Evolutionary conservation across 352 stramenopile species (phyloP).

Genomic region (Globisporangium parvum): DNA sequence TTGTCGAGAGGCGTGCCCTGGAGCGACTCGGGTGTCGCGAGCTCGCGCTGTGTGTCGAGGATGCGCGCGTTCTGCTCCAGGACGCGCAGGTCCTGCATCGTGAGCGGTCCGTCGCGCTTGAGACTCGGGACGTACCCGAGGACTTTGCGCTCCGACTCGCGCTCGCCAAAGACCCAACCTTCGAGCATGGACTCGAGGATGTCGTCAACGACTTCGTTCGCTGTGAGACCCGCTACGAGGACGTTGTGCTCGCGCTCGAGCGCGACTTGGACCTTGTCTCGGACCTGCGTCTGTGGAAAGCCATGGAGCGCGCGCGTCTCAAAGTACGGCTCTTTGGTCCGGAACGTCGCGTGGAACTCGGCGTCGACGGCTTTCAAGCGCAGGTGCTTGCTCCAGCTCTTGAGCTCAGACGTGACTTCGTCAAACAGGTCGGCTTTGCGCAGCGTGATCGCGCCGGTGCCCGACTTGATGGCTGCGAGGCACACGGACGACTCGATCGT

Average conservation of each 20-base stretch:
- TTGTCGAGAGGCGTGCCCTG: constrained; percentile 59
- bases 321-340: constrained; percentile 72
- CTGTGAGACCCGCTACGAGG: constrained; percentile 80
- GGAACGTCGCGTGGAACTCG: constrained; percentile 91
- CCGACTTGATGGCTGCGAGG: constrained; percentile 56
- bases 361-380: constrained; percentile 79
- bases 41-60: constrained; percentile 25
- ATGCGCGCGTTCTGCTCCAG: constrained; percentile 49
- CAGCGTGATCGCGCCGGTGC: constrained; percentile 35
- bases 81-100: constrained; percentile 58
- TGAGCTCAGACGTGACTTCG: constrained; percentile 60
- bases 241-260: constrained; percentile 85
- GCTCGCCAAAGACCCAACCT: constrained; percentile 95
- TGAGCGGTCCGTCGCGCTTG: constrained; percentile 70
- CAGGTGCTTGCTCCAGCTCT: constrained; percentile 64
- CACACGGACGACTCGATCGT: constrained; percentile 52
- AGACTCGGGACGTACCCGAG: constrained; percentile 82
- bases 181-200: constrained; percentile 95
- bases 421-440: constrained; percentile 68
- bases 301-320: constrained; percentile 89
- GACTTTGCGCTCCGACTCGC: constrained; percentile 64
- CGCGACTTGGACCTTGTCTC: constrained; percentile 64
- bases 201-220: constrained; percentile 90
- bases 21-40: constrained; percentile 28
- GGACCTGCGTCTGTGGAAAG: constrained; percentile 84